phyloP scores from a whole-genome alignment of 2,329 filamentous ascomycete species.

The Helminthosporium solani region DNA sequence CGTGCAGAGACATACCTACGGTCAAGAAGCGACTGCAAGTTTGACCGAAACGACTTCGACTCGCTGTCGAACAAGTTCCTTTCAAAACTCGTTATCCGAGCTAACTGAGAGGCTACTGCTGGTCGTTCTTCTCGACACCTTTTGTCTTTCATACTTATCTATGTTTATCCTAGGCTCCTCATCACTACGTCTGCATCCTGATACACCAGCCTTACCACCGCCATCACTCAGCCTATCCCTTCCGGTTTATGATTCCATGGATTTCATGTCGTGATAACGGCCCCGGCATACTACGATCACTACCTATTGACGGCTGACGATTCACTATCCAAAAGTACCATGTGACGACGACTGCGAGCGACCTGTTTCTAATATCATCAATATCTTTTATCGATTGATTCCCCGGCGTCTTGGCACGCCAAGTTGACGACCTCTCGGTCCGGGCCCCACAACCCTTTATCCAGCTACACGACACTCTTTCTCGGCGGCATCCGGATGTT shows the following conservation, averaged over 20 bases:
- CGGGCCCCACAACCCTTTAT: slow-evolving; percentile 14
- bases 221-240: slow-evolving; percentile 22
- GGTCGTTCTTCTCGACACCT: slow-evolving; percentile 12
- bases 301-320: slow-evolving; percentile 36
- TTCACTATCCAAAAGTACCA: slow-evolving; percentile 26
- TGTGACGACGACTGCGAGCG: slow-evolving; percentile 16
- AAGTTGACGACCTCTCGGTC: slow-evolving; percentile 31
- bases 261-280: slow-evolving; percentile 35
- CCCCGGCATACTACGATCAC: slow-evolving; percentile 20
- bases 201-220: slow-evolving; percentile 27
- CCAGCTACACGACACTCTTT: slow-evolving; percentile 35
- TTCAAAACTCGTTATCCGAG: slow-evolving; percentile 92
- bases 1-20: slow-evolving; percentile 79
- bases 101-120: slow-evolving; percentile 60
- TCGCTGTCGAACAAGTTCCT: slow-evolving; percentile 96
- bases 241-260: slow-evolving; percentile 32
- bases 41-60: slow-evolving; percentile 91
- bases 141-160: slow-evolving; percentile 9
- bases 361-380: slow-evolving; percentile 22
- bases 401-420: slow-evolving; percentile 38
- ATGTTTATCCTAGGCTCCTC: slow-evolving; percentile 16
- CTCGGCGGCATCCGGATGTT: slow-evolving; percentile 23
- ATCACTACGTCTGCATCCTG: slow-evolving; percentile 15
- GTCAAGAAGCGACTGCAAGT: slow-evolving; percentile 74
- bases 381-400: slow-evolving; percentile 36